phyloP scores from a whole-genome alignment of 371 early-diverging fungal genomes.

The Mucor circinelloides region DNA sequence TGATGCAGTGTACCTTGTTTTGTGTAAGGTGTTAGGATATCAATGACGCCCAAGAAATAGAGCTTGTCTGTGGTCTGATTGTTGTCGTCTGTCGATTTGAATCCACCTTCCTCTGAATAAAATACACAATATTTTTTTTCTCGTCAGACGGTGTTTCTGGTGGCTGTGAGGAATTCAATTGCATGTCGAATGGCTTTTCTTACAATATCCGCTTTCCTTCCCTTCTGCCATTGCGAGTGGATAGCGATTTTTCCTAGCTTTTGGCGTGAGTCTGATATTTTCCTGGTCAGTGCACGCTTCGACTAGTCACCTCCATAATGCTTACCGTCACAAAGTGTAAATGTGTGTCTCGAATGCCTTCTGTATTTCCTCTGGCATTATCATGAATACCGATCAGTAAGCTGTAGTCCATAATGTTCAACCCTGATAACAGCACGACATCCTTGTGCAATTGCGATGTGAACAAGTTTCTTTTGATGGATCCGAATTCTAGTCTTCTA shows the following conservation, averaged over 20 bases:
- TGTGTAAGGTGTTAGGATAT: slow-evolving; percentile 91
- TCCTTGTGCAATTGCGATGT: slow-evolving; percentile 83
- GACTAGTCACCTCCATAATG: neutral
- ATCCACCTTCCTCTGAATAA: slow-evolving; percentile 91
- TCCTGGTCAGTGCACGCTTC: neutral
- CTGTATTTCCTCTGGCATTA: slow-evolving; percentile 76
- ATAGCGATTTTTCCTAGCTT: neutral
- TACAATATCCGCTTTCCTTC: slow-evolving; percentile 66
- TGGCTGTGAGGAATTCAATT: slow-evolving; percentile 56
- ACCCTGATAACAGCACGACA: slow-evolving; percentile 70
- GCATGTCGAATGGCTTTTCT: slow-evolving; percentile 67
- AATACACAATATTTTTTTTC: slow-evolving; percentile 76
- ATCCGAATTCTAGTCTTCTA: slow-evolving; percentile 77
- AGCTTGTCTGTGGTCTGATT: slow-evolving; percentile 68
- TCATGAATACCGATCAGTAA: slow-evolving; percentile 94
- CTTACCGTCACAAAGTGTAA: slow-evolving; percentile 3
- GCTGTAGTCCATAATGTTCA: slow-evolving; percentile 98
- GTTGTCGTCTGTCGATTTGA: slow-evolving; percentile 72
- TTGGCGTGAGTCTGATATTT: slow-evolving; percentile 5
- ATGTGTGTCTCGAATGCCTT: slow-evolving; percentile 81
- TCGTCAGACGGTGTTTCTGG: slow-evolving; percentile 50
- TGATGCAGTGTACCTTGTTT: slow-evolving; percentile 70
- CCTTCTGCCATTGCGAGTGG: slow-evolving; percentile 15
- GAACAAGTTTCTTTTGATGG: slow-evolving; percentile 72
- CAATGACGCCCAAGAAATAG: slow-evolving; percentile 95